Base-by-base conservation (phyloP, 2,329 filamentous ascomycete genomes). In the Neonectria ditissima region DNA sequence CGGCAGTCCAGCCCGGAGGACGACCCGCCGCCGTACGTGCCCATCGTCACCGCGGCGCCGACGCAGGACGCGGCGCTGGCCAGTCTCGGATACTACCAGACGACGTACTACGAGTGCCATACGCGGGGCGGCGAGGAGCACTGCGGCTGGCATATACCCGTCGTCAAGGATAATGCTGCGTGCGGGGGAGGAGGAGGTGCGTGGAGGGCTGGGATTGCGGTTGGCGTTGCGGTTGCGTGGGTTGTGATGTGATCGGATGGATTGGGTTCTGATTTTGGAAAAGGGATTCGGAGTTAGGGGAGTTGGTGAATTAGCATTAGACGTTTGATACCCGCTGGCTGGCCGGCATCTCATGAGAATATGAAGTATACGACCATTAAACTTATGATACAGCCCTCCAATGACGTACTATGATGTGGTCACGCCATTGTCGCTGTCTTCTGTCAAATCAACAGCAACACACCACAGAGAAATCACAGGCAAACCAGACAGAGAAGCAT, bases 101-200 rank as follows among this genome's bases (percentile, higher is more conserved):
- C 72, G 28, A 79, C 77, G 1, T 78, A 72, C 60, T 79, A 79
- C 60, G 68, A 74, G 44, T 79, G 78, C 66, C 67, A 62, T 54
- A 78, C 76, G 43, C 64, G 73, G 24, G 75, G 57, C 44, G 74
- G 73, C 10, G 51, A 63, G n/a, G 73, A 75, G 59, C 74, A 74
- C 43, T 79, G 78, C 59, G 78, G 77, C 6, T 80, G 78, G 78
- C 77, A 77, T 58, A 73, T 78, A 13, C 77, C 78, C 1, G 66
- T 79, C 0, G 63, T 75, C 50, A 73, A 76, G 68, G 69, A 67
- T 9, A 66, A 65, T 56, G 62, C 55, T 20, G 71, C 60, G n/a
- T n/a, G n/a, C 3, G 69, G 55, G 22, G 67, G 66, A 20, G 67
- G 72, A 5, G 55, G 69, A 64, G 34, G 64, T 48, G 37, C 56